phyloP scores from a whole-genome alignment of 306 rosid genomes.

The Erythrophleum fordii region DNA sequence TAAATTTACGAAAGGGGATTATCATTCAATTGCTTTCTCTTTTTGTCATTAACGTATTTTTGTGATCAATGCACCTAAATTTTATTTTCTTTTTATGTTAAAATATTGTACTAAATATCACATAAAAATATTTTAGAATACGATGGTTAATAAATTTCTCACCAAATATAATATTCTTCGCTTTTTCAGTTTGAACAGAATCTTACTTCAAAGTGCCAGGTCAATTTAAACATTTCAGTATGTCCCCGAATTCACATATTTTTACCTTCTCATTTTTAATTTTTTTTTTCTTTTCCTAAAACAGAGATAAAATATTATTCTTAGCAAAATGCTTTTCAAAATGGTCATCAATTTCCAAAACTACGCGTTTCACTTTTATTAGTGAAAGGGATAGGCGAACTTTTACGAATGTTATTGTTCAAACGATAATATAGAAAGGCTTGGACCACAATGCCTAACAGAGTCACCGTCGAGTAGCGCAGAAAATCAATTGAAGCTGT shows the following conservation, averaged over 20 bases:
- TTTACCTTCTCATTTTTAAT: too few relatives aligned
- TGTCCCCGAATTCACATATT: background rate
- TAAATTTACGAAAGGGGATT: background rate
- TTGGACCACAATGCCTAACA: background rate
- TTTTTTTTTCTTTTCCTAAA: too few relatives aligned
- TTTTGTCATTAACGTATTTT: background rate
- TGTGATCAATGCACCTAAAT: background rate
- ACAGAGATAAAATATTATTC: background rate
- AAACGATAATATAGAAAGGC: background rate
- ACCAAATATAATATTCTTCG: too few relatives aligned
- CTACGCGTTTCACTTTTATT: background rate
- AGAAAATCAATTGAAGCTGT: background rate
- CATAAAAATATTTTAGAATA: background rate
- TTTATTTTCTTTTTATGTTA: background rate
- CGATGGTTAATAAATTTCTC: too few relatives aligned
- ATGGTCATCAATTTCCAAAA: background rate
- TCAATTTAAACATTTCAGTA: background rate
- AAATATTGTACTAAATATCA: background rate
- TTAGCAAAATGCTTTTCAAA: background rate
- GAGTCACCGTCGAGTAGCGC: background rate
- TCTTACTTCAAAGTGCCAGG: background rate
- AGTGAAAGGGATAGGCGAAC: background rate
- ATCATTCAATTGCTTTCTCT: background rate
- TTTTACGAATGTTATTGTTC: background rate
- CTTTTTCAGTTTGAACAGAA: background rate